phyloP scores from a whole-genome alignment of 495 filamentous ascomycete genomes.

The Entonaema liquescens region DNA sequence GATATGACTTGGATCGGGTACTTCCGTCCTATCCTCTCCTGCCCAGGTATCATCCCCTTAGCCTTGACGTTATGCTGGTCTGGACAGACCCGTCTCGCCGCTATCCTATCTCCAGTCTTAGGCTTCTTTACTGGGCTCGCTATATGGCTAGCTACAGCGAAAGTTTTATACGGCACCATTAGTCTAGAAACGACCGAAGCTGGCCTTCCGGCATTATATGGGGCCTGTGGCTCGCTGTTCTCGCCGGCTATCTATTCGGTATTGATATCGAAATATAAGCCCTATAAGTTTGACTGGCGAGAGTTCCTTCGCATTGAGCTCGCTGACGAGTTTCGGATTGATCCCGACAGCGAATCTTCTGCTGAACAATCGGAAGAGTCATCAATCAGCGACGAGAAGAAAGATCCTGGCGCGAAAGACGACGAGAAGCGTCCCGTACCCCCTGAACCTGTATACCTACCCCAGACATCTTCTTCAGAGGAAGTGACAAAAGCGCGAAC shows the following conservation, averaged over 20 bases:
- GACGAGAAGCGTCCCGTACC: neutral
- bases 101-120: conserved; percentile 71
- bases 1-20: conserved; percentile 68
- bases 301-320: conserved; percentile 54
- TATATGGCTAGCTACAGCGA: conserved; percentile 82
- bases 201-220: conserved; percentile 80
- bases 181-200: conserved; percentile 71
- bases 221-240: conserved; percentile 65
- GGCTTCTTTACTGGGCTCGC: conserved; percentile 74
- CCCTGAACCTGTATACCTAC: conserved; percentile 10
- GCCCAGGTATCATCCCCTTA: conserved; percentile 76
- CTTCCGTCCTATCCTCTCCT: conserved; percentile 82
- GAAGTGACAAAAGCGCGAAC: neutral
- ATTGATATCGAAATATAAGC: conserved; percentile 54
- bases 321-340: conserved; percentile 63
- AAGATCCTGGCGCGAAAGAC: neutral
- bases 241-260: conserved; percentile 71
- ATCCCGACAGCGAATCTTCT: conserved; percentile 59
- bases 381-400: conserved; percentile 27
- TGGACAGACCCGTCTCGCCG: conserved; percentile 73
- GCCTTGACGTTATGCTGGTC: conserved; percentile 79
- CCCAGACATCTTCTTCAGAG: conserved; percentile 1
- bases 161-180: conserved; percentile 72
- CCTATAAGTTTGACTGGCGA: conserved; percentile 59
- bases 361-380: conserved; percentile 42